Evolutionary conservation across 306 rosid species (phyloP).

Genomic region (Vigna angularis): DNA sequence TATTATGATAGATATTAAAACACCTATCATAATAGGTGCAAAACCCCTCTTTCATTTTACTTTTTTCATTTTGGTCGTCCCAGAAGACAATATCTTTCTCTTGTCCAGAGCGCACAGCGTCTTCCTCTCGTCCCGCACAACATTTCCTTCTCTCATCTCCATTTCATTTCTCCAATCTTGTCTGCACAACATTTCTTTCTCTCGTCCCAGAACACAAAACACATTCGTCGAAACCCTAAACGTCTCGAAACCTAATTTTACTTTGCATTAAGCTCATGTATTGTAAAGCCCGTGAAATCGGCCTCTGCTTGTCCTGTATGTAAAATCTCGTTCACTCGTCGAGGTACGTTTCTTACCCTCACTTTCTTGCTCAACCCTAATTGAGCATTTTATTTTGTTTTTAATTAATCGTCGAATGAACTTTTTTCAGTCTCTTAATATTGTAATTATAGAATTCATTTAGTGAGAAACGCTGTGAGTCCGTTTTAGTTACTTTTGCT

Average conservation of each 20-base stretch:
- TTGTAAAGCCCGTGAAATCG: slow-evolving; percentile 76
- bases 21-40: too few species aligned
- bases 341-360: slow-evolving; percentile 56
- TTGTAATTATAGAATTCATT: background rate
- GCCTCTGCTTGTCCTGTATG: slow-evolving; percentile 83
- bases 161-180: too few species aligned
- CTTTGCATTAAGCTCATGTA: slow-evolving; percentile 64
- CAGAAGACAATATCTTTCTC: too few species aligned
- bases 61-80: too few species aligned
- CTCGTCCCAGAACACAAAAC: too few species aligned
- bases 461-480: background rate
- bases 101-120: too few species aligned
- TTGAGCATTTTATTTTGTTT: background rate
- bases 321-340: slow-evolving; percentile 77
- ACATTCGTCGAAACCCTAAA: too few species aligned
- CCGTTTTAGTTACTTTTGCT: background rate
- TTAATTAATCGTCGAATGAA: background rate
- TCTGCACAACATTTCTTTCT: too few species aligned
- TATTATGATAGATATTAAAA: too few species aligned
- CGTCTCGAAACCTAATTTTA: background rate
- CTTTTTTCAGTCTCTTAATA: background rate
- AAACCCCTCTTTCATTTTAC: too few species aligned
- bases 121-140: too few species aligned
- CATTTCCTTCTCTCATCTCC: too few species aligned
- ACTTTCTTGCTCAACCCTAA: background rate